Evolutionary conservation across 179 eudicot genomes (phyloP).

Genomic region (Carnegiea gigantea): DNA sequence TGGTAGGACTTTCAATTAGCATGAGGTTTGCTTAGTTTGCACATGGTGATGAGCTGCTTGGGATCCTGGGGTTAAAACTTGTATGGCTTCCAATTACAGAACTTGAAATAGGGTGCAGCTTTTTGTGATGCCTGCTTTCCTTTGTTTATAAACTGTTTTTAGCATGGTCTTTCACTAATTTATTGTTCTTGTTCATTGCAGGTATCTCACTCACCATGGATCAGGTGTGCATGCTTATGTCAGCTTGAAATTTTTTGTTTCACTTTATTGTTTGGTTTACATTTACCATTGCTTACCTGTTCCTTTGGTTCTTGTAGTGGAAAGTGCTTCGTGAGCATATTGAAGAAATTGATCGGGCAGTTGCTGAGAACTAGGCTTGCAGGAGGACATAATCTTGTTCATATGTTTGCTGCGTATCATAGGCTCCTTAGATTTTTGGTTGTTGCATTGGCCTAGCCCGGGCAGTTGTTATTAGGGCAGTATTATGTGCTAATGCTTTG

Average conservation of each 20-base stretch:
- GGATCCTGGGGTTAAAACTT: background rate
- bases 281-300: background rate
- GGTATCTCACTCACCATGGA: constrained; percentile 68
- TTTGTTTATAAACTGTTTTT: background rate
- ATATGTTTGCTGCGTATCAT: constrained; percentile 20
- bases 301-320: constrained; percentile 44
- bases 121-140: background rate
- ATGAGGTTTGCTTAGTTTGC: background rate
- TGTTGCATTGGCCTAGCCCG: constrained; percentile 23
- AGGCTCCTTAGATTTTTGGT: constrained; percentile 1
- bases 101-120: background rate
- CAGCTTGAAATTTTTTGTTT: background rate
- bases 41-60: background rate
- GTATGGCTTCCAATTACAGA: background rate
- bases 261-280: background rate
- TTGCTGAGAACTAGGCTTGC: constrained; percentile 41
- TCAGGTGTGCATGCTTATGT: constrained; percentile 44
- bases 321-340: constrained; percentile 52
- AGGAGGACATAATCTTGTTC: constrained; percentile 7
- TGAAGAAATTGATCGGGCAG: constrained; percentile 55
- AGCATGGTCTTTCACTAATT: constrained; percentile 8
- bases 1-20: too few species aligned
- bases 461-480: constrained; percentile 8
- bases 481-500: constrained; percentile 1
- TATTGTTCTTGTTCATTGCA: constrained; percentile 29